Percentiles rank a stretch among this genome's conserved stretches.
phyloP scores from a whole-genome alignment of 192 early-diverging fungal species.

The Entomortierella chlamydospora region DNA sequence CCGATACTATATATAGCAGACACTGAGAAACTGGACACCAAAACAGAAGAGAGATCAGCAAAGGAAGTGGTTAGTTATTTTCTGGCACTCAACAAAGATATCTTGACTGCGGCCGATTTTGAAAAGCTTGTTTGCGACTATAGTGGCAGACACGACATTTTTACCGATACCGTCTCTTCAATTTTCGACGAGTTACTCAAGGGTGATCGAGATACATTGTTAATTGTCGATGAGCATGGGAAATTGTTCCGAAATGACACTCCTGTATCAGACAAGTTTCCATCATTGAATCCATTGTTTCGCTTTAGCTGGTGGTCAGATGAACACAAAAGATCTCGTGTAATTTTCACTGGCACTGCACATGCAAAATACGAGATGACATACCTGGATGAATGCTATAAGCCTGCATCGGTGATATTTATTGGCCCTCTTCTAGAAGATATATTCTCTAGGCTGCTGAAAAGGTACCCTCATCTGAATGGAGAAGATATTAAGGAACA shows the following conservation, averaged over 20 bases:
- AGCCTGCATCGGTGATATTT: conserved; percentile 21
- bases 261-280: conserved; percentile 14
- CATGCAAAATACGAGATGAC: conserved; percentile 35
- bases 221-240: conserved; percentile 52
- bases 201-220: conserved; percentile 16
- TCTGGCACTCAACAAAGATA: conserved; percentile 40
- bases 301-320: conserved; percentile 35
- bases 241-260: conserved; percentile 26
- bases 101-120: conserved; percentile 35
- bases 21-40: conserved; percentile 5
- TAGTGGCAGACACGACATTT: not conserved
- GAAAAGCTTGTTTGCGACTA: conserved; percentile 13
- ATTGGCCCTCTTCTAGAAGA: conserved; percentile 27
- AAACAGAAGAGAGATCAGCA: not conserved
- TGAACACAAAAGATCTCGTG: conserved; percentile 24
- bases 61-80: conserved; percentile 12
- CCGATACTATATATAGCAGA: conserved; percentile 34
- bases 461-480: conserved; percentile 14
- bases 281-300: conserved; percentile 20
- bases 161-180: not conserved
- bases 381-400: conserved; percentile 19
- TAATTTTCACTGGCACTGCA: conserved; percentile 34
- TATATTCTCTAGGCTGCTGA: conserved; percentile 31
- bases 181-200: conserved; percentile 9
- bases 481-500: conserved; percentile 15